phyloP scores from a whole-genome alignment of 2,329 filamentous ascomycete genomes.

The Xylariaceae sp. region DNA sequence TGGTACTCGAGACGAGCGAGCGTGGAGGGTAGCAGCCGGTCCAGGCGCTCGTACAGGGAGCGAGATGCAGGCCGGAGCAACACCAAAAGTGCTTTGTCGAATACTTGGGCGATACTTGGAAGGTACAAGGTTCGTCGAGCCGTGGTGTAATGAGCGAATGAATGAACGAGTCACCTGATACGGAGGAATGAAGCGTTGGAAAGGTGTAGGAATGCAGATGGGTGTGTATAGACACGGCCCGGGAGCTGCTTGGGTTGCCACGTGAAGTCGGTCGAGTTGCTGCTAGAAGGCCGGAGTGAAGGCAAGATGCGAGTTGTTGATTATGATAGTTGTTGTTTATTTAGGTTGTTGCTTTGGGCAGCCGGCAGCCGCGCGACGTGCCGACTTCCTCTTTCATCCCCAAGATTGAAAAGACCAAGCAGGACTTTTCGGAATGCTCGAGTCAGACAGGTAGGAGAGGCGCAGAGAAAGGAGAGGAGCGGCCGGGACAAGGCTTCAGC shows the following conservation, averaged over 20 bases:
- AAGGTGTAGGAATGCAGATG: slow-evolving; percentile 22
- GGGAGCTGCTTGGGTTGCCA: no score
- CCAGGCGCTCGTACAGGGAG: slow-evolving; percentile 1
- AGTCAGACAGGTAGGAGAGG: slow-evolving; percentile 7
- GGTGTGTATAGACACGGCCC: neutral
- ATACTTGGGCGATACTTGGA: neutral
- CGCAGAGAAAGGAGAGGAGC: slow-evolving; percentile 5
- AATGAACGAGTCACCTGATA: slow-evolving; percentile 5
- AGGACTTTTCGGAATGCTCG: neutral
- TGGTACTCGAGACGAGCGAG: slow-evolving; percentile 7
- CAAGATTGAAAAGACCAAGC: no score
- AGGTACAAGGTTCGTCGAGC: no score
- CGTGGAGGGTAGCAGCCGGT: slow-evolving; percentile 1
- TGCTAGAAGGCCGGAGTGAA: no score
- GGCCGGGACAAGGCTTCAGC: slow-evolving; percentile 14
- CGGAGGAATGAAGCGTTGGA: slow-evolving; percentile 15
- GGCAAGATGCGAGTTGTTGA: no score
- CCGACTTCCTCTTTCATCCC: slow-evolving; percentile 2
- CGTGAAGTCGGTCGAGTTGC: no score
- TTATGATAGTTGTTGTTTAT: no score
- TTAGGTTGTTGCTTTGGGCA: no score
- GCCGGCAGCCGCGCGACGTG: neutral
- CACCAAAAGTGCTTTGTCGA: slow-evolving; percentile 8
- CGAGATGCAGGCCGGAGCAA: slow-evolving; percentile 11
- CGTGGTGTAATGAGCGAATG: neutral